Conservation (phyloP, 495 filamentous ascomycete genomes). For the Stereocaulon alpinum region DNA sequence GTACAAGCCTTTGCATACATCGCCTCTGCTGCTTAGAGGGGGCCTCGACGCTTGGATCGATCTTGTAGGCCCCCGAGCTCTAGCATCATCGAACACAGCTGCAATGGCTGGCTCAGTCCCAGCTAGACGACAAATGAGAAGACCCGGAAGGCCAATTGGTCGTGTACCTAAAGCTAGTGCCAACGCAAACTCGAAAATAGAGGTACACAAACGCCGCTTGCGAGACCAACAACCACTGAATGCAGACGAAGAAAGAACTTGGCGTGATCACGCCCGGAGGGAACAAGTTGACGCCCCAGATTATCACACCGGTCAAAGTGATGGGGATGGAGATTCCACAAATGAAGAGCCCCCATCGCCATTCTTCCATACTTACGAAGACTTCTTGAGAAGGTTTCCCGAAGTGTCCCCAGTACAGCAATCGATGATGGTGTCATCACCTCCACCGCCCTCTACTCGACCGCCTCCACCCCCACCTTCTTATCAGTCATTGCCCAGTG, state of each 20-base stretch:
- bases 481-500: slow-evolving; percentile 30
- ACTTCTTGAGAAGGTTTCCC: slow-evolving; percentile 76
- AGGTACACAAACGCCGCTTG: slow-evolving; percentile 39
- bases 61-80: slow-evolving; percentile 58
- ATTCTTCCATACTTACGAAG: slow-evolving; percentile 52
- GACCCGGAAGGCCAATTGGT: slow-evolving; percentile 39
- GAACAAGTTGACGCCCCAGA: slow-evolving; percentile 41
- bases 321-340: slow-evolving; percentile 17
- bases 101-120: slow-evolving; percentile 39
- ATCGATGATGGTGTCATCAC: slow-evolving; percentile 53
- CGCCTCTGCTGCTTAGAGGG: slow-evolving; percentile 67
- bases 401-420: slow-evolving; percentile 59
- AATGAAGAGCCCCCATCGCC: slow-evolving; percentile 31
- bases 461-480: slow-evolving; percentile 33
- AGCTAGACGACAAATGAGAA: slow-evolving; percentile 27
- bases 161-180: slow-evolving; percentile 44
- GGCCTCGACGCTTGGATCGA: slow-evolving; percentile 81
- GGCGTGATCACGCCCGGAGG: slow-evolving; percentile 48
- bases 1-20: slow-evolving; percentile 58
- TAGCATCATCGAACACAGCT: slow-evolving; percentile 48
- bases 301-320: slow-evolving; percentile 32
- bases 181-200: slow-evolving; percentile 41
- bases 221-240: slow-evolving; percentile 51
- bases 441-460: slow-evolving; percentile 30
- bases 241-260: slow-evolving; percentile 48